Evolutionary conservation across 768 basidiomycete genomes (phyloP), one percentile per base, ranked within the genome.

Genomic region (Tulasnella sp.): DNA sequence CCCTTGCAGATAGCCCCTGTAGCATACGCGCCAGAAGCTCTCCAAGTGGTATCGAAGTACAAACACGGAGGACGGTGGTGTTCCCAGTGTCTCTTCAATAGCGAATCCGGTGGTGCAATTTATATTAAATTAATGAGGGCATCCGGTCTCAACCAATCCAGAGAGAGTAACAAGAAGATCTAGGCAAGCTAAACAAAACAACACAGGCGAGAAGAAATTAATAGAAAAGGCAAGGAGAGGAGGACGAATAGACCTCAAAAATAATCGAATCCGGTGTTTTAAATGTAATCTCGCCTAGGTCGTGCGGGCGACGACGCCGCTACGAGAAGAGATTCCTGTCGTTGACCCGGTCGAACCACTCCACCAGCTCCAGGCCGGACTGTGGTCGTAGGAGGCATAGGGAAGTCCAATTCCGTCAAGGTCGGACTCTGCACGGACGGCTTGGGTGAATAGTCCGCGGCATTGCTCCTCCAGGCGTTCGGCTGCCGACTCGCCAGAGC

Each of bases 351-450:
- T 12, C 31, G 34, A 69, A 69, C 64, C 64, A 34, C 2, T 3
- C 31, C 64, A 16, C 31, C 64, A 69, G 64, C 64, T 4, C 64
- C 64, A 69, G 64, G 64, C 64, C 64, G 64, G 31, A 69, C 64
- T 11, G 40, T 75, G 41, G 41, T 42, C 37, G 74, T 22, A n/a
- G 74, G 74, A 14, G 74, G 74, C 74, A 75, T 75, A 24, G 74
- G 74, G 74, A 75, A 75, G 31, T 75, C 46, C 41, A 42, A 5
- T 28, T 75, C 74, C 74, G 74, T 75, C 40, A 75, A 75, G 31
- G 74, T 75, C 12, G 74, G 74, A 42, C 74, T 75, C 24, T 11
- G 41, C 1, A 48, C n/a, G 41, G 46, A n/a, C 31, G 41, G 5
- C 9, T 24, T 75, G 6, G 41, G 3, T 0, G 74, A 42, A 22